These are phyloP conservation scores for Yamadazyma kanchanaburiensis DNA, from an alignment of 1,139 yeast genomes.

Conservation along the genomic window DNA sequence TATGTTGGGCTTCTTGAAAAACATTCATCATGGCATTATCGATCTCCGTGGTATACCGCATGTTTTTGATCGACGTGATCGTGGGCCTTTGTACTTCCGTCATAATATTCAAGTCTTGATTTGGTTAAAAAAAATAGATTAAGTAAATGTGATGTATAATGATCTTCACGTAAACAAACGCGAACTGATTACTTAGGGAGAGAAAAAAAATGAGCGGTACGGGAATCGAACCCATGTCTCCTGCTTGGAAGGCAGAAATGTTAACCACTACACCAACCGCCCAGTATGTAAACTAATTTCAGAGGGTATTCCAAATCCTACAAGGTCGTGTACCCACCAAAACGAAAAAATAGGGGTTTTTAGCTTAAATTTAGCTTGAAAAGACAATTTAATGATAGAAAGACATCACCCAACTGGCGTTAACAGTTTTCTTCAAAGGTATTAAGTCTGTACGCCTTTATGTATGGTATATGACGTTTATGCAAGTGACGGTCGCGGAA, in stretches of 20 bases:
- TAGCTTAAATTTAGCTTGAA: too few relatives aligned
- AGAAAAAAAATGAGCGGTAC: conserved; percentile 56
- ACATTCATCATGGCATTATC: conserved; percentile 55
- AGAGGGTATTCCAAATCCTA: too few relatives aligned
- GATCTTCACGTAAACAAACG: conserved; percentile 6
- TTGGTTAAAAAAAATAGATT: not conserved
- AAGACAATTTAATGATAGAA: too few relatives aligned
- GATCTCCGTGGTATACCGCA: conserved; percentile 24
- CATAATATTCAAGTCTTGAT: not conserved
- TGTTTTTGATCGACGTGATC: conserved; percentile 10
- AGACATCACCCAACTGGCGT: too few relatives aligned
- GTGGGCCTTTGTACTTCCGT: conserved; percentile 7
- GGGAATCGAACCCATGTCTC: conserved; percentile 83
- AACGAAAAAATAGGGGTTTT: too few relatives aligned
- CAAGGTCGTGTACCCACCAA: too few relatives aligned
- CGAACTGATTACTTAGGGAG: conserved; percentile 1
- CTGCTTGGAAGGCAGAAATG: conserved; percentile 75
- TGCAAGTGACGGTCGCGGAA: too few relatives aligned
- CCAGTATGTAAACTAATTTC: too few relatives aligned
- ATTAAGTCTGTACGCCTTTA: too few relatives aligned
- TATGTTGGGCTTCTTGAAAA: conserved; percentile 77
- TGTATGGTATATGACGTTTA: too few relatives aligned
- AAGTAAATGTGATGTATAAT: not conserved
- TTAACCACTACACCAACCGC: conserved; percentile 54
- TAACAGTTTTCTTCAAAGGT: too few relatives aligned